Conservation (phyloP, 345 rosid species). For the Corymbia maculata region DNA sequence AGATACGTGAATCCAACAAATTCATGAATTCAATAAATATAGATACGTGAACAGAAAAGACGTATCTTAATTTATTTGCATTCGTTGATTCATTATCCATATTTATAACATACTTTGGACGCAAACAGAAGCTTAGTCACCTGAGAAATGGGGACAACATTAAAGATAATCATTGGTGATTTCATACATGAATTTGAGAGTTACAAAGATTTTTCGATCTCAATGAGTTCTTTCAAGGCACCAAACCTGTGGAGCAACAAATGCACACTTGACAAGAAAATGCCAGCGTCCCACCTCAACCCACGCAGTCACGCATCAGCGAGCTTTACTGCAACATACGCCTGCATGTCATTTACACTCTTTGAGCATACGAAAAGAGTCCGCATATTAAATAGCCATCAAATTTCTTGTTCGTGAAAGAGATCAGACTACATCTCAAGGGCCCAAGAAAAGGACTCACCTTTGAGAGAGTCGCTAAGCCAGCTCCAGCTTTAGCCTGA, state of each 20-base stretch:
- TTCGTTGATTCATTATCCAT: no score
- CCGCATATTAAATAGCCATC: no score
- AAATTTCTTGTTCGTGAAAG: no score
- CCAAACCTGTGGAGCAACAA: constrained; percentile 63
- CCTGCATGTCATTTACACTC: constrained; percentile 24
- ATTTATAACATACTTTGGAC: constrained; percentile 59
- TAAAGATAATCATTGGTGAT: background rate
- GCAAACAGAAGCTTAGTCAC: constrained; percentile 93
- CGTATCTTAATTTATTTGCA: no score
- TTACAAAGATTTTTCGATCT: no score
- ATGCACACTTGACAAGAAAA: constrained; percentile 75
- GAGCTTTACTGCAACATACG: constrained; percentile 91
- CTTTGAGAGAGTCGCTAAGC: constrained; percentile 93
- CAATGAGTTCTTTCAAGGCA: background rate
- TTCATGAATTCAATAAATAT: no score
- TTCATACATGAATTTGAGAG: no score
- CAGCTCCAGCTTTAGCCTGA: constrained; percentile 95
- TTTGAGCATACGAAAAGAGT: no score
- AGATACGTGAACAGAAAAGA: no score
- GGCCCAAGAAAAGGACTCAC: constrained; percentile 18
- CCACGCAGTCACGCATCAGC: constrained; percentile 88
- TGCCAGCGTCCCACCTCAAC: constrained; percentile 67
- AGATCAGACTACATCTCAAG: no score
- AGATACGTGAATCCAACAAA: no score
- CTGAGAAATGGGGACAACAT: constrained; percentile 7